These are phyloP conservation scores for Aphanocladium album DNA, from an alignment of 2,329 filamentous ascomycete species.

Conservation along the genomic window DNA sequence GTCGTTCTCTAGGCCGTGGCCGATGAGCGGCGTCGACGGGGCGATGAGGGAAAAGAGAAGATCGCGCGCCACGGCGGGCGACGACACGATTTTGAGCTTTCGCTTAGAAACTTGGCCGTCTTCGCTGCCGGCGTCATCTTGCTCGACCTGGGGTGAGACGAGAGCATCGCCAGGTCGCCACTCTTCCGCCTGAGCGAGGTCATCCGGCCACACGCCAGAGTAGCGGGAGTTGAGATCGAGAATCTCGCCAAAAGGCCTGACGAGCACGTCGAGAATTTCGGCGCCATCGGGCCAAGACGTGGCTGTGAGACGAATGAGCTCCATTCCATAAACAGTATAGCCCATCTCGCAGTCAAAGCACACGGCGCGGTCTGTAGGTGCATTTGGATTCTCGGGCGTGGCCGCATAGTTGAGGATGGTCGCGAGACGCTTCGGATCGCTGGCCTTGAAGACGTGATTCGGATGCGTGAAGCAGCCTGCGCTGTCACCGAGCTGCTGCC, in stretches of 20 bases:
- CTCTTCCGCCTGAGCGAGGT: slow-evolving; percentile 63
- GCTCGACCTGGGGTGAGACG: slow-evolving; percentile 22
- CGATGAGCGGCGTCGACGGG: slow-evolving; percentile 76
- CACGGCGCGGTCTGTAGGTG: slow-evolving; percentile 56
- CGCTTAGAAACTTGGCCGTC: slow-evolving; percentile 29
- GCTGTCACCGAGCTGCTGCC: slow-evolving; percentile 65
- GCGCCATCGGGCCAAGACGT: slow-evolving; percentile 78
- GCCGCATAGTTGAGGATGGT: slow-evolving; percentile 71
- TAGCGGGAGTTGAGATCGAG: slow-evolving; percentile 89
- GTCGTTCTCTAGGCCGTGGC: slow-evolving; percentile 94
- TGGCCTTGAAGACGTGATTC: slow-evolving; percentile 84
- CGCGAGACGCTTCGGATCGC: slow-evolving; percentile 70
- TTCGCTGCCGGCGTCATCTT: slow-evolving; percentile 21
- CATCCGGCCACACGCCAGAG: slow-evolving; percentile 77
- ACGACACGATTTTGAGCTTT: slow-evolving; percentile 66
- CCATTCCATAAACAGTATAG: slow-evolving; percentile 82
- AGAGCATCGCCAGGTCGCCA: slow-evolving; percentile 34
- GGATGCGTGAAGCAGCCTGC: slow-evolving; percentile 66
- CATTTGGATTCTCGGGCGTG: slow-evolving; percentile 63
- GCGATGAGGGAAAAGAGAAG: slow-evolving; percentile 72
- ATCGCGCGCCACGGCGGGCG: slow-evolving; percentile 67
- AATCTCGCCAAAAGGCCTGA: slow-evolving; percentile 76
- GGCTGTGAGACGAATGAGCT: slow-evolving; percentile 84
- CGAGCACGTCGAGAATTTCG: slow-evolving; percentile 75
- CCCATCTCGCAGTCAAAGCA: slow-evolving; percentile 98